Evolutionary conservation across 2,329 filamentous ascomycete species (phyloP), one percentile per base, ranked within the genome.

Genomic region (Acephala macrosclerotiorum): DNA sequence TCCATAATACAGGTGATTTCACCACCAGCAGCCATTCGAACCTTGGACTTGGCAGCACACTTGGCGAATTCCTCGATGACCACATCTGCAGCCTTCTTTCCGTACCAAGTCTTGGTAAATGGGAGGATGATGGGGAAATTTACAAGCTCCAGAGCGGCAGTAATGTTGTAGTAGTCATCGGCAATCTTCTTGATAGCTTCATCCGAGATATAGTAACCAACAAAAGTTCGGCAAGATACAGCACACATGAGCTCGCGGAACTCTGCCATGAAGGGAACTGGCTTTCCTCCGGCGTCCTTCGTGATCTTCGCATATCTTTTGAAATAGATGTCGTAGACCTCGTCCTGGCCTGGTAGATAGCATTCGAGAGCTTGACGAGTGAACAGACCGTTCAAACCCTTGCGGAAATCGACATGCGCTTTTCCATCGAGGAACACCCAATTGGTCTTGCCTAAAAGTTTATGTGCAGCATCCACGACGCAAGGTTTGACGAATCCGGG

Each of bases 351-450:
- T 49, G 95, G 96, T 57, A 99, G 88, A 79, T 98, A 99, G 73
- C 84, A 85, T 73, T 93, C 90, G 75, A 99, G 88, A 22, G 95
- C 93, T 77, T 92, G 89, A 77, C 94, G 92, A 53, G 95, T 98
- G 83, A 99, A 99, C 33, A 98, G 87, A 65, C 90, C 91, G 79
- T 97, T 98, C 72, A 99, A 85, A 61, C 96, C 96, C 83, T 97
- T 98, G 78, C 96, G 94, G 82, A 96, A 99, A 76, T 98, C 96
- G 72, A 97, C 93, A 75, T 99, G 96, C 45, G 89, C 89, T 81
- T 94, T 96, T 76, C 96, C 96, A 77, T 98, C 95, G 71, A 99
- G 84, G 82, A 98, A 98, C 20, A 98, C 96, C 93, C 94, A 99
- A 83, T 97, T 97, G 75, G 91, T 91, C 67, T 89, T 87, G 66